Evolutionary conservation across 1,284 basidiomycete genomes (phyloP).

Genomic region (Trametes hirsuta): DNA sequence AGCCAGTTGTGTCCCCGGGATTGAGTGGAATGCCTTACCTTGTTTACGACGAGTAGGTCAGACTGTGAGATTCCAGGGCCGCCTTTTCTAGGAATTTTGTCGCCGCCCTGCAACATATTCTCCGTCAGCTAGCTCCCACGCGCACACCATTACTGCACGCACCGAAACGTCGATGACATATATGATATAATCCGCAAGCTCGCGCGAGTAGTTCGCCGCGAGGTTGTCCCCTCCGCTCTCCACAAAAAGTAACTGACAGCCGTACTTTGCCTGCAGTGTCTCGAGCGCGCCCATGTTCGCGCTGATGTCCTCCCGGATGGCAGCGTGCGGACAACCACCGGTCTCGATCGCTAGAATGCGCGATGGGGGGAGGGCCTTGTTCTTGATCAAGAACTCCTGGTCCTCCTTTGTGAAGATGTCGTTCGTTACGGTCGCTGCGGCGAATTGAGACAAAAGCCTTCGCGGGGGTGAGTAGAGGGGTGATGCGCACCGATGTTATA

Average conservation of each 20-base stretch:
- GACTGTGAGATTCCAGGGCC: conserved; percentile 97
- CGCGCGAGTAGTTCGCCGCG: conserved; percentile 94
- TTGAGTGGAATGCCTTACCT: conserved; percentile 50
- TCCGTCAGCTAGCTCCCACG: not conserved
- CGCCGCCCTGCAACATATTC: conserved; percentile 70
- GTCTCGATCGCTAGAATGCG: conserved; percentile 98
- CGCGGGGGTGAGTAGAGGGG: not conserved
- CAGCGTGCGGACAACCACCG: conserved; percentile 93
- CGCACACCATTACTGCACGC: conserved; percentile 1
- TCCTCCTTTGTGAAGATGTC: conserved; percentile 98
- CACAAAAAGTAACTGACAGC: conserved; percentile 86
- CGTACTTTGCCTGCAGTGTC: conserved; percentile 90
- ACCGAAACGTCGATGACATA: conserved; percentile 89
- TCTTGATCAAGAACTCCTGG: conserved; percentile 95
- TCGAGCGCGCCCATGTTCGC: conserved; percentile 97
- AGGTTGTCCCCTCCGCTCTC: conserved; percentile 97
- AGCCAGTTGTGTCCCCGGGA: no score
- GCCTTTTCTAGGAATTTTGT: conserved; percentile 98
- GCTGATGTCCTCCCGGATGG: conserved; percentile 96
- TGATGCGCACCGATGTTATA: conserved; percentile 83
- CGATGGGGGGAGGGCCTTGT: conserved; percentile 83
- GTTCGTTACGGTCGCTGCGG: conserved; percentile 88
- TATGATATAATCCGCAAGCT: conserved; percentile 97
- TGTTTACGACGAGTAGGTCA: conserved; percentile 95
- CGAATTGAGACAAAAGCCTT: not conserved